Evolutionary conservation across 306 rosid genomes (phyloP), one percentile per base, ranked within the genome.

Genomic region (Glycyrrhiza uralensis): DNA sequence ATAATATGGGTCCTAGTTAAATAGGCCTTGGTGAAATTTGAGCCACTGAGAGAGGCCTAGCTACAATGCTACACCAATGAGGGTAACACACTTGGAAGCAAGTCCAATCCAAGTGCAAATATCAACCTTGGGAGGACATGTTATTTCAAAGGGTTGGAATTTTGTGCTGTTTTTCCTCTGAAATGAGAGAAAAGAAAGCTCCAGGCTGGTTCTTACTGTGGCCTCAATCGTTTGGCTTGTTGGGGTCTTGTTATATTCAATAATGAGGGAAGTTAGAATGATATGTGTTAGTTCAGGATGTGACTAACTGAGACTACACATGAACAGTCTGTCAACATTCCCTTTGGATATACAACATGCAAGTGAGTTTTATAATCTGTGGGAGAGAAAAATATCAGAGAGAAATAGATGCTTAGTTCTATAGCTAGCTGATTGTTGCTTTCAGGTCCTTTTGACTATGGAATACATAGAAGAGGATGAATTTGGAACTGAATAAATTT

Each of bases 241-340:
- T 51, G 50, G 46, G 65, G 56, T 49, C 62, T 51, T 68, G 54
- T 23, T 33, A 35, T 19, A 74, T 66, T 29, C 74, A 76, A 76
- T 69, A 49, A 83, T 72, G 72, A 46, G 57, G 29, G 32, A 49
- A 60, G 24, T 23, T 49, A n/a, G 51, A 69, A 20, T 67, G 59
- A 49, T 56, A 3, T 19, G 30, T 69, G 66, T 50, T n/a, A 74
- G 71, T 76, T 80, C 33, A 58, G 10, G 87, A 84, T 88, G 83
- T 90, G 94, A 88, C 92, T 61, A 86, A 86, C 88, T 85, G 67
- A 85, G 67, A 72, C 74, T 61, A 81, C 75, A 78, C 82, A 39
- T n/a, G 57, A 86, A 64, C 74, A 80, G 52, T 71, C 76, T 74
- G 47, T 60, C 86, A 81, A 63, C 74, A 85, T 83, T 80, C 87